phyloP scores from a whole-genome alignment of 2,329 filamentous ascomycete species.

The Talaromyces marneffei region DNA sequence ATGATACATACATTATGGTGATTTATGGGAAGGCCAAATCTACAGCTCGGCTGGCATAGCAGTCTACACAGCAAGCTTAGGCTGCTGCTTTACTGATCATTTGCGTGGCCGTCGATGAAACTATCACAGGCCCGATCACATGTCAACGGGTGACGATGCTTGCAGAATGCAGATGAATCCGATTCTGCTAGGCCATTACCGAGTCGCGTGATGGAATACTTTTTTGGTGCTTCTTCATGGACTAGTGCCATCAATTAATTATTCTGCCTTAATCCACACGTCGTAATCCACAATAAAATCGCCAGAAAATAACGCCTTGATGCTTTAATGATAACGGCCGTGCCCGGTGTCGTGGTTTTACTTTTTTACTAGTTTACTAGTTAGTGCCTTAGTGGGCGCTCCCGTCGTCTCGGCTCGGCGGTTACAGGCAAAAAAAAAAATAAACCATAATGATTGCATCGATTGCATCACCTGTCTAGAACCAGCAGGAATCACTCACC shows the following conservation, averaged over 20 bases:
- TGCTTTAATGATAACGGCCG: not conserved
- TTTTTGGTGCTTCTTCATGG: not conserved
- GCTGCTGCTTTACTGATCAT: not conserved
- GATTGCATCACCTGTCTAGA: constrained; percentile 18
- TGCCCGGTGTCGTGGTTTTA: too few relatives aligned
- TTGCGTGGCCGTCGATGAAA: not conserved
- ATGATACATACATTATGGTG: not conserved
- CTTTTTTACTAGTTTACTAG: too few relatives aligned
- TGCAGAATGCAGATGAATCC: not conserved
- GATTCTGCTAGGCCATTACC: too few relatives aligned
- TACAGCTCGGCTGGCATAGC: not conserved
- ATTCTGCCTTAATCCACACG: not conserved
- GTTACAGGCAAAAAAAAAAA: constrained; percentile 3
- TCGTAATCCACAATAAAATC: not conserved
- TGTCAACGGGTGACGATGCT: not conserved
- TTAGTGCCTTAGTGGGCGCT: not conserved
- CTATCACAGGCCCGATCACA: not conserved
- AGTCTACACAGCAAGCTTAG: not conserved
- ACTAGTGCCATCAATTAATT: not conserved
- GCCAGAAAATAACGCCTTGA: not conserved
- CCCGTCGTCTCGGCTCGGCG: constrained; percentile 9
- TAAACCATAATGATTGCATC: constrained; percentile 3
- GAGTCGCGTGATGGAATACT: not conserved
- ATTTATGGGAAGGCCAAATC: not conserved
- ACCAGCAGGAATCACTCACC: constrained; percentile 1